These are phyloP conservation scores for Kwoniella heveanensis DNA, from an alignment of 768 basidiomycete species.

Conservation along the genomic window DNA sequence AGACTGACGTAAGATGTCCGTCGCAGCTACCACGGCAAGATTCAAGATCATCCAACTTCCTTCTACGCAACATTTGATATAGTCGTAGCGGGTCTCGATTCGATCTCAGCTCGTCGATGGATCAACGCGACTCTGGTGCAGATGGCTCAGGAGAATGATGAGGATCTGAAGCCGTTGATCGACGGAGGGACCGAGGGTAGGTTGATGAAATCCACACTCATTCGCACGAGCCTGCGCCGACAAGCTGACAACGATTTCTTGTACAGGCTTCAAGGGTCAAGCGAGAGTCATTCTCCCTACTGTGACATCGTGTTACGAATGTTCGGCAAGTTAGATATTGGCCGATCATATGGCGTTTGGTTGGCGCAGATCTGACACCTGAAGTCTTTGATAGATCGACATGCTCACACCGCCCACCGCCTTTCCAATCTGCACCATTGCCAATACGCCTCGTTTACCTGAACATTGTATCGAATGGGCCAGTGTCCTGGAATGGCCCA, in stretches of 20 bases:
- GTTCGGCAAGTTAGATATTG: constrained; percentile 62
- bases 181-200: constrained; percentile 97
- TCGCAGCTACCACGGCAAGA: constrained; percentile 89
- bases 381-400: constrained; percentile 61
- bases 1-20: not conserved
- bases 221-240: not conserved
- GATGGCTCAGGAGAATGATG: constrained; percentile 90
- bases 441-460: constrained; percentile 94
- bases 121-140: constrained; percentile 97
- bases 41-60: constrained; percentile 92
- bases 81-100: constrained; percentile 95
- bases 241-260: not conserved
- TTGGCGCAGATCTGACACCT: not conserved
- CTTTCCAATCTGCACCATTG: constrained; percentile 98
- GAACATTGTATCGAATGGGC: constrained; percentile 99
- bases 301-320: constrained; percentile 95
- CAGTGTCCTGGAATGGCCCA: constrained; percentile 97
- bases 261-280: constrained; percentile 93
- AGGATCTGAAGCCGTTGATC: constrained; percentile 92
- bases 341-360: not conserved
- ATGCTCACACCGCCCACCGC: constrained; percentile 97
- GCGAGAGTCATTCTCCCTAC: constrained; percentile 95
- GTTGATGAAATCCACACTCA: too few relatives aligned
- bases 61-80: constrained; percentile 97
- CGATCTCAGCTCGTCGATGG: constrained; percentile 95